Evolutionary conservation across 2,329 filamentous ascomycete genomes (phyloP).

Genomic region (Orbilia ellipsospora): DNA sequence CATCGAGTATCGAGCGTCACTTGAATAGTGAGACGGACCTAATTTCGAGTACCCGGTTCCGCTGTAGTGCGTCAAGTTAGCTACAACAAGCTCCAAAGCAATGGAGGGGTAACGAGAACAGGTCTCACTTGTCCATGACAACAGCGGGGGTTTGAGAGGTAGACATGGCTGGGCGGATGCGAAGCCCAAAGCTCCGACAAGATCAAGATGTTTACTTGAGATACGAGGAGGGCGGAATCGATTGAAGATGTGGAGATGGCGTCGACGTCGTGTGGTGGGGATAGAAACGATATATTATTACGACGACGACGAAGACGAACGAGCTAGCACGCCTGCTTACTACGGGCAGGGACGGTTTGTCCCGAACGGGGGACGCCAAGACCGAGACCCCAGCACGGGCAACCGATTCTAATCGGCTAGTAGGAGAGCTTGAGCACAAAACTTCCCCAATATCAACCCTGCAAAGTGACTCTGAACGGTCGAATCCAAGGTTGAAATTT

Average conservation of each 20-base stretch:
- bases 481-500: neutral
- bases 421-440: neutral
- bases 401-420: too few species aligned
- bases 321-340: neutral
- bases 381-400: neutral
- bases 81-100: slow-evolving; percentile 40
- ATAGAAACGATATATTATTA: slow-evolving; percentile 14
- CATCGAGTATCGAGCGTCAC: slow-evolving; percentile 3
- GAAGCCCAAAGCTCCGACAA: slow-evolving; percentile 38
- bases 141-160: slow-evolving; percentile 95
- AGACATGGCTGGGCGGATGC: slow-evolving; percentile 73
- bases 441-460: neutral
- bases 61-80: slow-evolving; percentile 67
- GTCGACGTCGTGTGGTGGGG: slow-evolving; percentile 41
- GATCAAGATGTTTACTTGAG: neutral
- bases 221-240: neutral
- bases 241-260: slow-evolving; percentile 20
- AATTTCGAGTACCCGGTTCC: slow-evolving; percentile 99
- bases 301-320: neutral
- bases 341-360: neutral
- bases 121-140: slow-evolving; percentile 99
- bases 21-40: slow-evolving; percentile 70
- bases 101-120: slow-evolving; percentile 62
- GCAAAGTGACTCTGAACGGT: neutral
- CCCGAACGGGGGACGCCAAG: slow-evolving; percentile 7